A percentile compares a stretch with the other conserved stretches of the same genome.
These are phyloP conservation scores for Boechera retrofracta DNA, from an alignment of 345 rosid genomes.

Conservation along the genomic window DNA sequence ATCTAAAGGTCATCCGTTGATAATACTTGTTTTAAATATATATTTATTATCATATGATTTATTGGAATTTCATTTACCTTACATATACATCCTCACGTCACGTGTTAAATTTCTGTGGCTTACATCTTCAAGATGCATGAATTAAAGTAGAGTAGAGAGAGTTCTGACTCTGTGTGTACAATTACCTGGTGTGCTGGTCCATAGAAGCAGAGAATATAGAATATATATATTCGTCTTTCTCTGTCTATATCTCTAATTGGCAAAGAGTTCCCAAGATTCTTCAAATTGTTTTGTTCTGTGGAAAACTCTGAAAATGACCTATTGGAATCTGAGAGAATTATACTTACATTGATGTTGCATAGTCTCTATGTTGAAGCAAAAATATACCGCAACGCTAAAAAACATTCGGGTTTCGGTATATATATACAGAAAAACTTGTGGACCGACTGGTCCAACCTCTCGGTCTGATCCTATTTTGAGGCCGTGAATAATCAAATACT, in stretches of 20 bases:
- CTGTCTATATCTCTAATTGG: slow-evolving; percentile 37
- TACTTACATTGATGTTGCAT: slow-evolving; percentile 19
- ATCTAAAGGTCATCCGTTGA: neutral
- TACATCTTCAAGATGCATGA: slow-evolving; percentile 24
- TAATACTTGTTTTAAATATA: slow-evolving; percentile 1
- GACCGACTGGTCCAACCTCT: slow-evolving; percentile 4
- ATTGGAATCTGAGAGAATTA: slow-evolving; percentile 37
- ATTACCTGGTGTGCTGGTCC: slow-evolving; percentile 44
- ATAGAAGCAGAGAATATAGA: slow-evolving; percentile 32
- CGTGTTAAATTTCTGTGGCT: slow-evolving; percentile 18
- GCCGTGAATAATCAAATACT: neutral
- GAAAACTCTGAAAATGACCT: slow-evolving; percentile 40
- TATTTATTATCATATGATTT: neutral
- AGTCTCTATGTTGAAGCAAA: slow-evolving; percentile 22
- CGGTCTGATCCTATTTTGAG: slow-evolving; percentile 1
- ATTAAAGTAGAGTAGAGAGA: slow-evolving; percentile 15
- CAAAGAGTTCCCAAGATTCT: slow-evolving; percentile 47
- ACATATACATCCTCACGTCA: slow-evolving; percentile 19
- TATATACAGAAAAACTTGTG: neutral
- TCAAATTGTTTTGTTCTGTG: slow-evolving; percentile 39
- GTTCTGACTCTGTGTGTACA: slow-evolving; percentile 33
- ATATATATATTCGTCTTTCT: slow-evolving; percentile 22
- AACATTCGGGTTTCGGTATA: neutral
- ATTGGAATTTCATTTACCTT: slow-evolving; percentile 21
- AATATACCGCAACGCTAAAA: neutral